Evolutionary conservation across 164 flowering plant species (phyloP).

Genomic region (Buxus sempervirens): DNA sequence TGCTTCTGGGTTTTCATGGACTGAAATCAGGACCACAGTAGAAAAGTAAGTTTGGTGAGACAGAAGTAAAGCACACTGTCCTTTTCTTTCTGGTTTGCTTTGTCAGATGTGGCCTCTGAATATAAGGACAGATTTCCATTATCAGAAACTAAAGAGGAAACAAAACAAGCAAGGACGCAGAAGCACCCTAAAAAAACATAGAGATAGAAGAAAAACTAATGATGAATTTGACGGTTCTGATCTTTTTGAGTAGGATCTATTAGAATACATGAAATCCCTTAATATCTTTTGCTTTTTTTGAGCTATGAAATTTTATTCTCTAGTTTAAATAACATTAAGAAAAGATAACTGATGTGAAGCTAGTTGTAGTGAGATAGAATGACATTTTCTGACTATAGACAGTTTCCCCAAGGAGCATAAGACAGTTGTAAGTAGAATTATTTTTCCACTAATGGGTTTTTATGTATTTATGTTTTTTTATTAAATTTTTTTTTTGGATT

Average conservation of each 20-base stretch:
- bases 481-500: not conserved
- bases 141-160: slow-evolving; percentile 9
- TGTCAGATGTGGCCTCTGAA: slow-evolving; percentile 26
- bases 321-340: too few relatives aligned
- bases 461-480: not conserved
- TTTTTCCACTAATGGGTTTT: not conserved
- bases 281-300: not conserved
- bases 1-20: slow-evolving; percentile 13
- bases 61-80: slow-evolving; percentile 25
- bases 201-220: slow-evolving; percentile 5
- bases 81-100: slow-evolving; percentile 27
- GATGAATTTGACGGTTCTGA: too few relatives aligned
- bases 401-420: too few relatives aligned
- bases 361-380: too few relatives aligned
- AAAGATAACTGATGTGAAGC: too few relatives aligned
- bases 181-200: too few relatives aligned
- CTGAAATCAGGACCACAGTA: slow-evolving; percentile 29
- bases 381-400: too few relatives aligned
- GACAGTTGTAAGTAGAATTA: not conserved
- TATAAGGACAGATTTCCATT: slow-evolving; percentile 4
- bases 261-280: too few relatives aligned
- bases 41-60: slow-evolving; percentile 30
- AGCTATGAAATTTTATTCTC: too few relatives aligned
- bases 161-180: not conserved
- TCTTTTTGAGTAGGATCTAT: not conserved